Percentiles rank a stretch among this genome's conserved stretches.
These are phyloP conservation scores for Hura crepitans DNA, from an alignment of 441 rosid species.

Conservation along the genomic window DNA sequence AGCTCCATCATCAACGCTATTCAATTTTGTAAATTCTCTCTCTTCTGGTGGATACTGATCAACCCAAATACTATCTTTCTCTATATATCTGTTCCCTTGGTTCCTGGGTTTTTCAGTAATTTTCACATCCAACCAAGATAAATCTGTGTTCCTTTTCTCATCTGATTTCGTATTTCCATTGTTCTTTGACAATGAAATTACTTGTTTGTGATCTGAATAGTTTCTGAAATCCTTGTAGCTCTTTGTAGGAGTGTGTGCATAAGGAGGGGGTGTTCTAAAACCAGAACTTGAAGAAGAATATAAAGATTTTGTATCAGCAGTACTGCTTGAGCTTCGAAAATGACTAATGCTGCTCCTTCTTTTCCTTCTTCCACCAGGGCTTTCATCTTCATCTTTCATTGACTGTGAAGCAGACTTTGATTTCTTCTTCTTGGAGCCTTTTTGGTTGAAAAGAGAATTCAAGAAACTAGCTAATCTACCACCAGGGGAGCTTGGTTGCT, in stretches of 20 bases:
- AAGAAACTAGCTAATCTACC: constrained; percentile 85
- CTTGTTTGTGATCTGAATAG: constrained; percentile 48
- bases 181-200: constrained; percentile 28
- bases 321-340: constrained; percentile 54
- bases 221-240: constrained; percentile 48
- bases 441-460: constrained; percentile 77
- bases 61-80: constrained; percentile 34
- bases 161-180: constrained; percentile 30
- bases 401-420: constrained; percentile 47
- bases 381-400: constrained; percentile 59
- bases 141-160: constrained; percentile 32
- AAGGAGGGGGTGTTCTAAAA: constrained; percentile 73
- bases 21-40: constrained; percentile 29
- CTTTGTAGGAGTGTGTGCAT: constrained; percentile 56
- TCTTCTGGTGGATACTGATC: constrained; percentile 28
- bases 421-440: constrained; percentile 67
- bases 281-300: constrained; percentile 66
- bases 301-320: constrained; percentile 44
- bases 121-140: constrained; percentile 50
- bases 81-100: constrained; percentile 24
- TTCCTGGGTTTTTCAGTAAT: constrained; percentile 32
- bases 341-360: constrained; percentile 86
- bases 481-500: constrained; percentile 92
- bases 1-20: constrained; percentile 49
- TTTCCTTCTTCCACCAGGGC: constrained; percentile 60